Evolutionary conservation across 805 yeast genomes (phyloP), one percentile per base, ranked within the genome.

Genomic region (Starmerella asiatica): DNA sequence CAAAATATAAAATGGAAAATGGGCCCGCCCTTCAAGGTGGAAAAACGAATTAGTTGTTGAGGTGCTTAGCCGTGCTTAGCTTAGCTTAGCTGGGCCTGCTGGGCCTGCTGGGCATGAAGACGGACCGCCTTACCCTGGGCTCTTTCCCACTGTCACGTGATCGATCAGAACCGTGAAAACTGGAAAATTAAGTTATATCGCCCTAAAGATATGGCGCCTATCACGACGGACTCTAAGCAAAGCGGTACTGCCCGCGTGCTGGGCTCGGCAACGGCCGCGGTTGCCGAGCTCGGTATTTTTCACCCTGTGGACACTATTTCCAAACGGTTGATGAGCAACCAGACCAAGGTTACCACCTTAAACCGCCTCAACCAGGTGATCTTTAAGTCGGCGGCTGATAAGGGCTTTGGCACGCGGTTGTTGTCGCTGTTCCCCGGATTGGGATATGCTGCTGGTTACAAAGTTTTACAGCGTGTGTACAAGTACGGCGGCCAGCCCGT

Each of bases 401-500:
- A 81, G 50, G 70, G 91, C 3, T 53, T 84, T 2, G 75, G 75
- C 18, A 69, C 73, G 45, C 73, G 96, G 60, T 56, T 82, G 33
- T 65, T 83, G 49, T 79, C 96, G 9, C 69, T 91, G 48, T 91
- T 91, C 67, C 98, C 99, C 16, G 99, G 99, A 60, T 71, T 91
- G 48, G 97, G 97, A 20, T 91, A 91, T 58, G 98, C 98, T 47
- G 97, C 98, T 34, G 82, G 85, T 50, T 91, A 91, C 70, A 91
- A 91, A 57, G 79, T 91, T 52, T 68, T 88, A 52, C 99, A 91
- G 66, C 76, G 99, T 67, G 96, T 91, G 40, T 91, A 91, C 73
- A 91, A 91, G 65, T 91, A 91, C 61, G 97, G 98, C 57, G 99
- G 99, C 37, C 99, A 91, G 67, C 98, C 99, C 35, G 86, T 84